Percentiles rank a stretch among this genome's conserved stretches.
Evolutionary conservation across 257 asterid genomes (phyloP).

Genomic region (Agastache rugosa): DNA sequence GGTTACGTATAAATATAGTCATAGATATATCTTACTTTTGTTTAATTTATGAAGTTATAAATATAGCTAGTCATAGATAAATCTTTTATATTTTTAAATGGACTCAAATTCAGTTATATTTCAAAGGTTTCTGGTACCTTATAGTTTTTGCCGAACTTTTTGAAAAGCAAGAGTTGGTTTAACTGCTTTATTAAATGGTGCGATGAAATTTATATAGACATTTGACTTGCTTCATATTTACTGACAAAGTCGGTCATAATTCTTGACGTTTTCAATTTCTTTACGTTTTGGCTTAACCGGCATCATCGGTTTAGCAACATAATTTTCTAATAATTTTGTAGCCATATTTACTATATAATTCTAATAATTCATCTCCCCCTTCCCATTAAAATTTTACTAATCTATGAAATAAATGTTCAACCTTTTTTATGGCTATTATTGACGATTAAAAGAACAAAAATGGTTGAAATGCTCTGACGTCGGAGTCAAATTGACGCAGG

Average conservation of each 20-base stretch:
- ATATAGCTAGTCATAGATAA: too few relatives aligned
- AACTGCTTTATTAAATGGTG: constrained; percentile 56
- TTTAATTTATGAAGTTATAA: too few relatives aligned
- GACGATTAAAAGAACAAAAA: not conserved
- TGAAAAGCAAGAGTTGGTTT: constrained; percentile 46
- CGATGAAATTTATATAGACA: constrained; percentile 22
- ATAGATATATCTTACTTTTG: too few relatives aligned
- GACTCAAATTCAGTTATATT: not conserved
- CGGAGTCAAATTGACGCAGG: constrained; percentile 11
- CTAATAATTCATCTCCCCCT: constrained; percentile 1
- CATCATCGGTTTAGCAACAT: not conserved
- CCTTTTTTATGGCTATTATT: not conserved
- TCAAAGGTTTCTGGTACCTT: not conserved
- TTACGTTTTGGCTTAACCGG: not conserved
- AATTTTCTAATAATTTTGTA: not conserved
- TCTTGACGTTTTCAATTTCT: constrained; percentile 19
- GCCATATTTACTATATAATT: not conserved
- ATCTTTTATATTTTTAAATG: too few relatives aligned
- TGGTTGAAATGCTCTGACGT: not conserved
- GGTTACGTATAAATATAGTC: too few relatives aligned
- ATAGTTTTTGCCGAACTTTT: constrained; percentile 5
- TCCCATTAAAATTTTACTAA: not conserved
- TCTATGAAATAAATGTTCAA: not conserved
- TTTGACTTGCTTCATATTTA: constrained; percentile 35
- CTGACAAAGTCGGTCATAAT: constrained; percentile 28